phyloP scores from a whole-genome alignment of 371 early-diverging fungal genomes.

The Mycotypha africana region DNA sequence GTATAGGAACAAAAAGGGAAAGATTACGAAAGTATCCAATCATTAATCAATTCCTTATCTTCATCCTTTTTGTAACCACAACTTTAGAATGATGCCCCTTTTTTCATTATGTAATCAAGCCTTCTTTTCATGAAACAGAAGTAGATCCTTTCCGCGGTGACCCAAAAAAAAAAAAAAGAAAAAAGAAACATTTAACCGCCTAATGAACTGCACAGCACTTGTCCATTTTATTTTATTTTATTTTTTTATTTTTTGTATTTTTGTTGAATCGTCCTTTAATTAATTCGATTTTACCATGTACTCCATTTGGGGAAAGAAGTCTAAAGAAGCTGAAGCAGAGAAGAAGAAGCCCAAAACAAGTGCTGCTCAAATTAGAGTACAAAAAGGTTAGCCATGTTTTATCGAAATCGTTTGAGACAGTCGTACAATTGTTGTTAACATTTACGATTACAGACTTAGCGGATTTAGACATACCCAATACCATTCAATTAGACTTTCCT shows the following conservation, averaged over 20 bases:
- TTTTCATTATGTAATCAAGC: no score
- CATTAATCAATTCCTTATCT: neutral
- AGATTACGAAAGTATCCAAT: neutral
- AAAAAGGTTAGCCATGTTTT: constrained; percentile 65
- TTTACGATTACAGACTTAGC: constrained; percentile 61
- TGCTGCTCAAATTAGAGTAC: constrained; percentile 87
- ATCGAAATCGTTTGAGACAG: neutral
- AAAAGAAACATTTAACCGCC: no score
- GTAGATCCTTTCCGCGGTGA: no score
- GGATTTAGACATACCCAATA: constrained; percentile 80
- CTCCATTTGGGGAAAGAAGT: constrained; percentile 82
- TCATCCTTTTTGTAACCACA: neutral
- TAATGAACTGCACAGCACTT: no score
- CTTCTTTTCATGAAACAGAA: no score
- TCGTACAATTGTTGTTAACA: neutral
- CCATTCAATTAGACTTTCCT: constrained; percentile 75
- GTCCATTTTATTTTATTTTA: no score
- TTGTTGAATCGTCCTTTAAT: no score
- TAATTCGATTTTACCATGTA: no score
- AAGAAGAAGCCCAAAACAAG: constrained; percentile 81
- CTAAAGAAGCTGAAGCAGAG: constrained; percentile 67
- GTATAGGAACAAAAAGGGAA: neutral
- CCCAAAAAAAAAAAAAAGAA: no score
- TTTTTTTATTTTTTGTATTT: neutral
- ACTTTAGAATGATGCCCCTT: neutral